Percentiles rank a stretch among this genome's conserved stretches.
Evolutionary conservation across 192 early-diverging fungal genomes (phyloP).

Genomic region (Spizellomyces sp.): DNA sequence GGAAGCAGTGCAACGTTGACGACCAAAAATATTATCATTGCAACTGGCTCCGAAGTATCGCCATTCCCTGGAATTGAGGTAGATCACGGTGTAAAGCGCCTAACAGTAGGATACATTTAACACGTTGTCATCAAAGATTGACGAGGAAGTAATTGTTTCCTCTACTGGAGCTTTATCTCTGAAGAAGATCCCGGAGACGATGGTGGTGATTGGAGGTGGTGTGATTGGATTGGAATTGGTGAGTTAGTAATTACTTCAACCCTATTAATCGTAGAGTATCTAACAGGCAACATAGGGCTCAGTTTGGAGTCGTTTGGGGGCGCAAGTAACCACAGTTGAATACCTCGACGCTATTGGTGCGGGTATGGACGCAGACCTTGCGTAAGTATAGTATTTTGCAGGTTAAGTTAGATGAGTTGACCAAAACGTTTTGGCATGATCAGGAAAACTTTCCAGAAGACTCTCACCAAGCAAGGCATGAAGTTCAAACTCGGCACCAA

Average conservation of each 20-base stretch:
- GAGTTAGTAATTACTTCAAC: background rate
- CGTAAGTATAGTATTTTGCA: constrained; percentile 51
- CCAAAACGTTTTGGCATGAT: background rate
- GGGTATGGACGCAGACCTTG: constrained; percentile 95
- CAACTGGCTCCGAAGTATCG: constrained; percentile 93
- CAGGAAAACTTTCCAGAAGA: constrained; percentile 88
- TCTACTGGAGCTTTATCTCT: constrained; percentile 98
- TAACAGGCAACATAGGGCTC: constrained; percentile 62
- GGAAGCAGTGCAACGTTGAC: constrained; percentile 73
- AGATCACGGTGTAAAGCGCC: constrained; percentile 17
- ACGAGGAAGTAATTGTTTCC: constrained; percentile 94
- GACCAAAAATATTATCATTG: constrained; percentile 97
- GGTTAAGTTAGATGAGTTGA: background rate
- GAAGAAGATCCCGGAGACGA: constrained; percentile 93
- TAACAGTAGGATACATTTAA: background rate
- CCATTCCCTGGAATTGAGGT: constrained; percentile 88
- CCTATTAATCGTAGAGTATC: background rate
- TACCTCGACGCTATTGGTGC: constrained; percentile 91
- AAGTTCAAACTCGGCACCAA: constrained; percentile 99
- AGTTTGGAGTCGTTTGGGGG: constrained; percentile 94
- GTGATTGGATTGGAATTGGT: constrained; percentile 97
- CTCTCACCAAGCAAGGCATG: constrained; percentile 92
- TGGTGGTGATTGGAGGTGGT: constrained; percentile 98
- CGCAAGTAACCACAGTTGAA: constrained; percentile 95
- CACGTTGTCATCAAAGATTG: constrained; percentile 47